Percentiles rank a stretch among this genome's conserved stretches.
Conservation (phyloP, 192 early-diverging fungal species). For the Chytriomyces hyalinus region DNA sequence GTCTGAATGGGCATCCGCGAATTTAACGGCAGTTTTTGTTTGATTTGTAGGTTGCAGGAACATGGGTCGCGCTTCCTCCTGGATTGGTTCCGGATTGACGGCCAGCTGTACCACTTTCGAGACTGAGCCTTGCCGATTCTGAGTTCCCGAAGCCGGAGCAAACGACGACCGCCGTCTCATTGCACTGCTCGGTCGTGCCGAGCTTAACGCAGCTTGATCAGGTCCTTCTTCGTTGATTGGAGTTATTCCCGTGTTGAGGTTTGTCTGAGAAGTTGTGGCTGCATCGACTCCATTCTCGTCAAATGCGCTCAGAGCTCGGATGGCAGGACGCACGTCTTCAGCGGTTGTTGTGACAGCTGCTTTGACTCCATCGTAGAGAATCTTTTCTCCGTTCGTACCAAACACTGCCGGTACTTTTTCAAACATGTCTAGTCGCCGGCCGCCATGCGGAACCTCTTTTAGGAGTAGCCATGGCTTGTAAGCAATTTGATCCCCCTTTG, state of each 20-base stretch:
- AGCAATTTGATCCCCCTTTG: conserved; percentile 25
- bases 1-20: background rate
- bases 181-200: too few species aligned
- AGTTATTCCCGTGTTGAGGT: background rate
- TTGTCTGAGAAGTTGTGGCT: background rate
- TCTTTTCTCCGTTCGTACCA: conserved; percentile 29
- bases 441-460: conserved; percentile 29
- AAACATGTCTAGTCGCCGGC: conserved; percentile 21
- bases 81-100: too few species aligned
- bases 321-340: background rate
- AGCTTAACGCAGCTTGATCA: too few species aligned
- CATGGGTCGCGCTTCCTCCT: too few species aligned
- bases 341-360: background rate
- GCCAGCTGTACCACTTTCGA: too few species aligned
- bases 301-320: background rate
- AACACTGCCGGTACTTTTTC: conserved; percentile 18
- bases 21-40: background rate
- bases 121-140: too few species aligned
- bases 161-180: too few species aligned
- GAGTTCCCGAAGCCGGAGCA: too few species aligned
- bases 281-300: conserved; percentile 7
- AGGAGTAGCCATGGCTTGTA: conserved; percentile 54
- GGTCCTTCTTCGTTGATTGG: background rate
- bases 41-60: too few species aligned
- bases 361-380: conserved; percentile 14